Evolutionary conservation across 768 basidiomycete genomes (phyloP).

Genomic region (Gloeostereum incarnatum): DNA sequence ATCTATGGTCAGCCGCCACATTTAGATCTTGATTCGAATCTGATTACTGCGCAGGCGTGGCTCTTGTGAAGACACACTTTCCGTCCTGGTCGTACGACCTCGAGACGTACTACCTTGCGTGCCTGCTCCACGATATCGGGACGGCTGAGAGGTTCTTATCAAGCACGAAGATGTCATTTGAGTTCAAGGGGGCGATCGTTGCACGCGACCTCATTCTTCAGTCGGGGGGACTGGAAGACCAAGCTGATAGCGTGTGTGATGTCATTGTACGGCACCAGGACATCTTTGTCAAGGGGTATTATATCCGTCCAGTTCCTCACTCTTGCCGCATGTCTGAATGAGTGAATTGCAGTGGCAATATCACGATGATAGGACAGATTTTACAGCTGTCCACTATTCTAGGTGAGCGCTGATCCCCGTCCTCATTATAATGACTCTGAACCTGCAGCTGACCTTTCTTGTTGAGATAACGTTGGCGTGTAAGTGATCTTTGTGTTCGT

Average conservation of each 20-base stretch:
- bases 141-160: conserved; percentile 35
- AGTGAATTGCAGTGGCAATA: conserved; percentile 28
- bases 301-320: background rate
- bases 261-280: conserved; percentile 40
- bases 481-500: conserved; percentile 13
- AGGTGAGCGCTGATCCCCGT: conserved; percentile 16
- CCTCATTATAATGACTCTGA: conserved; percentile 3
- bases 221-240: conserved; percentile 32
- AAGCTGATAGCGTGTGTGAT: conserved; percentile 43
- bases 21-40: background rate
- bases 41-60: conserved; percentile 25
- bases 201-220: conserved; percentile 38
- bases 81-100: conserved; percentile 34
- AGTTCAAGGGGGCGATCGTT: conserved; percentile 45
- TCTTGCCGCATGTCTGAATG: background rate
- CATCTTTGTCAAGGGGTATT: conserved; percentile 34
- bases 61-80: conserved; percentile 36
- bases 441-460: no score
- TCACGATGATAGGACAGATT: conserved; percentile 40
- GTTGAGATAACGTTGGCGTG: conserved; percentile 34
- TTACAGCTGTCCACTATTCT: conserved; percentile 40
- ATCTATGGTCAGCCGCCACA: conserved; percentile 28
- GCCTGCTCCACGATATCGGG: conserved; percentile 45
- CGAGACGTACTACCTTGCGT: conserved; percentile 43
- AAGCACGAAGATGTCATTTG: conserved; percentile 49